Evolutionary conservation across 2,329 filamentous ascomycete genomes (phyloP), one percentile per base, ranked within the genome.

Genomic region (Hypomyces perniciosus): DNA sequence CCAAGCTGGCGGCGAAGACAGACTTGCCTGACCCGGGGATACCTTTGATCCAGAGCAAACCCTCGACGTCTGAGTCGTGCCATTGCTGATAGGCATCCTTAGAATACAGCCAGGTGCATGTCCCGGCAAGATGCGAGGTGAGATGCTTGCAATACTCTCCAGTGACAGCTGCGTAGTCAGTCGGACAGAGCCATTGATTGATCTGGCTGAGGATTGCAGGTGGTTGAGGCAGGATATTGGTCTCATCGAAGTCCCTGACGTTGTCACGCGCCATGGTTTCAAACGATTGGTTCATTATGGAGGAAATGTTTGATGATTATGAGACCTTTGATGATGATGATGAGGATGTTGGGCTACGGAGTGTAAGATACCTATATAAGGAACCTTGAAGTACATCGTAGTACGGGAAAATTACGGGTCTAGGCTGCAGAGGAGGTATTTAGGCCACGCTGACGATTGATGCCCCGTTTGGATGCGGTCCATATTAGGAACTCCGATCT

Each of bases 1-100:
- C 59, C 20, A n/a, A 62, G 2, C 47, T 59, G 10, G 65, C 65
- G 6, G 66, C 63, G 41, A 65, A 56, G 40, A 69, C 67, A 8
- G 66, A 68, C 52, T 70, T 69, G 4, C 71, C 71, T 4, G 67
- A 67, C 2, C 69, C 70, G 2, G 68, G 65, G 12, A 71, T 66
- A 1, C 68, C 69, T 51, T 57, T 62, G 54, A 70, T 61, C 61
- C 61, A 67, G 10, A 68, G 61, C 12, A 62, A 12, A 10, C 58
- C 59, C 30, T 56, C 30, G 2, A 54, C 47, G 1, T 39, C 31
- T 6, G 41, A 40, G 0, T 35, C 8, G 4, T 58, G 44, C 59
- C 60, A 61, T 27, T 55, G 10, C 12, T 52, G 45, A 34, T 59
- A 61, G 4, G 53, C 38, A 8, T 41, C 38, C 9, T 41, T 57